phyloP scores from a whole-genome alignment of 1,139 yeast species.

The Kurtzmaniella quercitrusa region DNA sequence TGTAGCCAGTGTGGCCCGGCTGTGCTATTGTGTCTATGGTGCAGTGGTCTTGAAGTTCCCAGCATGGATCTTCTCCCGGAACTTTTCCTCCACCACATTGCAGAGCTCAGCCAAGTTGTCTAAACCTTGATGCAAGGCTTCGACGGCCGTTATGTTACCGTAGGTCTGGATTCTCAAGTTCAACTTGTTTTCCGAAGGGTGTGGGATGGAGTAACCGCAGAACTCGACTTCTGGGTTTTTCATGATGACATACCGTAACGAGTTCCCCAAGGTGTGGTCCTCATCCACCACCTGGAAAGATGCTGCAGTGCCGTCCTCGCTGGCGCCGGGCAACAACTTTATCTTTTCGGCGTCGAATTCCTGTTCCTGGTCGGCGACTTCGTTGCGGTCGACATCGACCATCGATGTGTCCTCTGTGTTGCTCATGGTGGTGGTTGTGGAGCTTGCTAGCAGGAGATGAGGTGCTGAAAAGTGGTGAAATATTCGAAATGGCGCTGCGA shows the following conservation, averaged over 20 bases:
- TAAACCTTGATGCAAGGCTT: conserved; percentile 89
- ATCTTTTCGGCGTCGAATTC: conserved; percentile 50
- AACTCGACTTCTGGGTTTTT: conserved; percentile 97
- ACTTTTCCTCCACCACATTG: conserved; percentile 74
- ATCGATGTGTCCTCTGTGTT: conserved; percentile 21
- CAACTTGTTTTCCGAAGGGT: conserved; percentile 89
- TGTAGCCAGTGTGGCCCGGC: too few species aligned
- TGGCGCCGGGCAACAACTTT: conserved; percentile 76
- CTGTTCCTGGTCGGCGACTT: conserved; percentile 25
- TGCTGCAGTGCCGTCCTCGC: conserved; percentile 93
- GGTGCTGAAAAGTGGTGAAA: neutral
- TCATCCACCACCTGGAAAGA: conserved; percentile 90
- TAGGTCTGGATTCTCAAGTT: conserved; percentile 93
- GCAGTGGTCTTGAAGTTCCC: conserved; percentile 47
- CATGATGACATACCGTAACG: conserved; percentile 90
- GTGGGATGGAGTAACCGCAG: conserved; percentile 98
- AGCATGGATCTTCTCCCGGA: conserved; percentile 57
- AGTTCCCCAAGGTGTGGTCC: conserved; percentile 94
- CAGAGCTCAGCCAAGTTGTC: conserved; percentile 83
- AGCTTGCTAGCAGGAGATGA: too few species aligned
- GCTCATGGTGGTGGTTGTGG: neutral
- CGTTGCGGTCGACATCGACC: conserved; percentile 15
- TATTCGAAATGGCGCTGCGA: too few species aligned
- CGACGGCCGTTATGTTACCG: conserved; percentile 83
- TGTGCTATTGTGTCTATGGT: conserved; percentile 22